Evolutionary conservation across 2,329 filamentous ascomycete species (phyloP).

Genomic region (Penicillium occitanis): DNA sequence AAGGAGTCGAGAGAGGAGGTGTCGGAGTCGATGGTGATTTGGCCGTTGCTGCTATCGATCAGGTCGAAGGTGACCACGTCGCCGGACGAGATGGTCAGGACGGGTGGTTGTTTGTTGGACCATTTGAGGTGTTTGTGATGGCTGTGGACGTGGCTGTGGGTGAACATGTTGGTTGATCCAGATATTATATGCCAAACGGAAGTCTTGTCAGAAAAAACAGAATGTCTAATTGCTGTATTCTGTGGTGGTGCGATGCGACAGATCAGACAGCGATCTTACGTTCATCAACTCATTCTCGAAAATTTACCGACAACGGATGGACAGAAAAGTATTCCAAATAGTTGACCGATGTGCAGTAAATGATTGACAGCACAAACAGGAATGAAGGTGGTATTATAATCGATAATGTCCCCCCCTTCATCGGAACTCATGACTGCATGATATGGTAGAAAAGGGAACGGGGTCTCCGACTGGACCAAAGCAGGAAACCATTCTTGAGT

Average conservation of each 20-base stretch:
- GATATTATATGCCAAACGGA: too few relatives aligned
- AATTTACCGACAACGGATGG: neutral
- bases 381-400: slow-evolving; percentile 5
- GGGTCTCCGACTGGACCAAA: slow-evolving; percentile 3
- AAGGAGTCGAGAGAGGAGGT: slow-evolving; percentile 44
- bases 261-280: slow-evolving; percentile 1
- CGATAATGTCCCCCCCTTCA: neutral
- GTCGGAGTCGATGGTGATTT: slow-evolving; percentile 48
- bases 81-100: slow-evolving; percentile 51
- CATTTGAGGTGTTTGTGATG: slow-evolving; percentile 50
- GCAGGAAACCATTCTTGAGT: neutral
- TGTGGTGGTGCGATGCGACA: neutral
- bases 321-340: neutral
- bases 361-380: neutral
- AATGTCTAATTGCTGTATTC: neutral
- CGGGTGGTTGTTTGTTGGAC: slow-evolving; percentile 49
- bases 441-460: neutral
- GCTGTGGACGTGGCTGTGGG: slow-evolving; percentile 33
- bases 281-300: slow-evolving; percentile 1
- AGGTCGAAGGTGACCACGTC: slow-evolving; percentile 51
- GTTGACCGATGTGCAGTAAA: neutral
- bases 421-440: slow-evolving; percentile 10
- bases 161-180: neutral
- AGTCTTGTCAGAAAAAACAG: neutral
- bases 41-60: slow-evolving; percentile 53